Conservation (phyloP, 371 early-diverging fungal species). For the Mortierella sp. region DNA sequence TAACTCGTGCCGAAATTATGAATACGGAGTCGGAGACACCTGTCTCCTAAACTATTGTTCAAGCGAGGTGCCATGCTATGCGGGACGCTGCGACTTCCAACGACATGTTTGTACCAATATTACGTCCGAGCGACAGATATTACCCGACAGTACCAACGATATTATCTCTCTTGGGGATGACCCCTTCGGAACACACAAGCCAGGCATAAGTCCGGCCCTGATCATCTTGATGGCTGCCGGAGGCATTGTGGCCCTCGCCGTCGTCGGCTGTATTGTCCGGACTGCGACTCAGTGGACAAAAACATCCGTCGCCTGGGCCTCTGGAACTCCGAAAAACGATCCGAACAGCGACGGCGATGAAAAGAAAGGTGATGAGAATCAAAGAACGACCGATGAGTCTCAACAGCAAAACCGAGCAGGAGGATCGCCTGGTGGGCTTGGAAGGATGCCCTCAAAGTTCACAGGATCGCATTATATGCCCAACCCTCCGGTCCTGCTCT, state of each 20-base stretch:
- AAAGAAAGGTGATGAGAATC: neutral
- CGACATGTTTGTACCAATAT: slow-evolving; percentile 33
- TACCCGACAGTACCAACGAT: slow-evolving; percentile 16
- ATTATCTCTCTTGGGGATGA: slow-evolving; percentile 36
- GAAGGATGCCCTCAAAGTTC: slow-evolving; percentile 32
- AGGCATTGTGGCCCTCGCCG: slow-evolving; percentile 23
- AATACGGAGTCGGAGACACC: slow-evolving; percentile 31
- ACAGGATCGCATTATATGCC: slow-evolving; percentile 38
- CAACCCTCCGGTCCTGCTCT: slow-evolving; percentile 6
- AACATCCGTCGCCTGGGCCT: slow-evolving; percentile 17
- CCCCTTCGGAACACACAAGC: slow-evolving; percentile 34
- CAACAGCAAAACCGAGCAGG: neutral
- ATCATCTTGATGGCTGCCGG: slow-evolving; percentile 40
- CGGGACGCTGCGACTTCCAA: slow-evolving; percentile 26
- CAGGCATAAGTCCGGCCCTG: slow-evolving; percentile 30
- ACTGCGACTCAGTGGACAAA: slow-evolving; percentile 15
- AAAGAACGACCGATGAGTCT: neutral
- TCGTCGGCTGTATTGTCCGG: slow-evolving; percentile 44
- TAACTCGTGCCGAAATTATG: slow-evolving; percentile 28
- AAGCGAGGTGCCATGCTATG: slow-evolving; percentile 45
- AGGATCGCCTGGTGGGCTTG: neutral
- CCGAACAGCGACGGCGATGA: slow-evolving; percentile 3
- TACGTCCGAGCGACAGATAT: slow-evolving; percentile 6
- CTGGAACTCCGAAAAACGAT: slow-evolving; percentile 1
- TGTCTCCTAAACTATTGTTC: slow-evolving; percentile 53